Evolutionary conservation across 2,329 filamentous ascomycete genomes (phyloP).

Genomic region (Penicillium sclerotiorum): DNA sequence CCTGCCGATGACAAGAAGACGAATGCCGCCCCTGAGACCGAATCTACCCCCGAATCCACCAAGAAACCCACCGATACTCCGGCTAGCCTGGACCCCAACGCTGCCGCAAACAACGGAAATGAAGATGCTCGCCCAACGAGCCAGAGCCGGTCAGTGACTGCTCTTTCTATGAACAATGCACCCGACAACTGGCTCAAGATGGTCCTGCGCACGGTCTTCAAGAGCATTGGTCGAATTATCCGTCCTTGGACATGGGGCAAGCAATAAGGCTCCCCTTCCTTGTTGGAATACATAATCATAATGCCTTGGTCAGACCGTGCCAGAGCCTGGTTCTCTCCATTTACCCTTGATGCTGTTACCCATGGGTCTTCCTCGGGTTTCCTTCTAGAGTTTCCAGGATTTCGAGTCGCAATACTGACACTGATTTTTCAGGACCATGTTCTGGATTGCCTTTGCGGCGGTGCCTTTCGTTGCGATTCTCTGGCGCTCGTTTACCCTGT

Average conservation of each 20-base stretch:
- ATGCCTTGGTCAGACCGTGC: slow-evolving; percentile 27
- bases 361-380: slow-evolving; percentile 3
- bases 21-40: slow-evolving; percentile 13
- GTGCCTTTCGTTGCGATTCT: slow-evolving; percentile 34
- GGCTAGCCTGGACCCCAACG: slow-evolving; percentile 9
- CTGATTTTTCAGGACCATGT: slow-evolving; percentile 33
- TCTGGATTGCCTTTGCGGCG: slow-evolving; percentile 34
- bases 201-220: slow-evolving; percentile 44
- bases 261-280: background rate
- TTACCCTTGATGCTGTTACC: slow-evolving; percentile 17
- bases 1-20: slow-evolving; percentile 49
- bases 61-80: slow-evolving; percentile 12
- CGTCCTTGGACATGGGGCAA: slow-evolving; percentile 6
- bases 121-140: slow-evolving; percentile 35
- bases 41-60: slow-evolving; percentile 14
- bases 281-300: background rate
- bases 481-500: slow-evolving; percentile 31
- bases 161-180: slow-evolving; percentile 42
- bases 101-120: slow-evolving; percentile 19
- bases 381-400: background rate
- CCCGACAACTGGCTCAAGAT: slow-evolving; percentile 45
- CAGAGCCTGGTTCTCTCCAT: slow-evolving; percentile 9
- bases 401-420: slow-evolving; percentile 31
- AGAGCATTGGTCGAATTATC: slow-evolving; percentile 29
- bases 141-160: slow-evolving; percentile 43